Conservation (phyloP, 2,329 filamentous ascomycete genomes). For the Calonectria pseudoturangicola region DNA sequence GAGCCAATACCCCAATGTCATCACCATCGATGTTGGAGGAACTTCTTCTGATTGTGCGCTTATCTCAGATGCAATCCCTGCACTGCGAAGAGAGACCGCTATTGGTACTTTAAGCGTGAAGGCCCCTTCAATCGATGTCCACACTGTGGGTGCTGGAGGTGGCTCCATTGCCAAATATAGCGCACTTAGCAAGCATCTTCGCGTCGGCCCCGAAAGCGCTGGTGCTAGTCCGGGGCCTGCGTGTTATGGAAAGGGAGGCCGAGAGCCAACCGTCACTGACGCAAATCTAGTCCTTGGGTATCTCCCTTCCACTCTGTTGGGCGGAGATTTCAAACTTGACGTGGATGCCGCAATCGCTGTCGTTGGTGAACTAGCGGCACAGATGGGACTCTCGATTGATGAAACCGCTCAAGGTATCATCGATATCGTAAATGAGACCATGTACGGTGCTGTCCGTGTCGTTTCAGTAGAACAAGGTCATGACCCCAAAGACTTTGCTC, state of each 20-base stretch:
- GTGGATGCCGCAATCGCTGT: background rate
- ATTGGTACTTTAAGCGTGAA: background rate
- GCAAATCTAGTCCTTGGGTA: slow-evolving; percentile 8
- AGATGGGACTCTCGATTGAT: background rate
- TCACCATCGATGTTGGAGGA: slow-evolving; percentile 6
- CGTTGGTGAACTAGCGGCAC: background rate
- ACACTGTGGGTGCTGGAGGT: background rate
- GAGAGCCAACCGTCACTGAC: slow-evolving; percentile 1
- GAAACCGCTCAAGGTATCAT: background rate
- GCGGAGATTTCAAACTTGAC: background rate
- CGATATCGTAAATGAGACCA: background rate
- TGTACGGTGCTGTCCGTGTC: background rate
- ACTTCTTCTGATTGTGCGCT: background rate
- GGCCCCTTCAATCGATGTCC: background rate
- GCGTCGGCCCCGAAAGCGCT: background rate
- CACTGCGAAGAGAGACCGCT: background rate
- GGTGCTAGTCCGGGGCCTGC: background rate
- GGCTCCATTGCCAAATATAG: slow-evolving; percentile 6
- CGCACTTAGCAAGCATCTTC: background rate
- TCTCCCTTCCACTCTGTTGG: background rate
- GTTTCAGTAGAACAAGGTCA: slow-evolving; percentile 5
- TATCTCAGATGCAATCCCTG: background rate
- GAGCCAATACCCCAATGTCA: background rate
- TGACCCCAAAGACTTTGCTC: slow-evolving; percentile 8
- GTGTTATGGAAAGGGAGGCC: background rate